Percentiles rank a stretch among this genome's conserved stretches.
Conservation (phyloP, 345 rosid species). For the Syzygium oleosum region DNA sequence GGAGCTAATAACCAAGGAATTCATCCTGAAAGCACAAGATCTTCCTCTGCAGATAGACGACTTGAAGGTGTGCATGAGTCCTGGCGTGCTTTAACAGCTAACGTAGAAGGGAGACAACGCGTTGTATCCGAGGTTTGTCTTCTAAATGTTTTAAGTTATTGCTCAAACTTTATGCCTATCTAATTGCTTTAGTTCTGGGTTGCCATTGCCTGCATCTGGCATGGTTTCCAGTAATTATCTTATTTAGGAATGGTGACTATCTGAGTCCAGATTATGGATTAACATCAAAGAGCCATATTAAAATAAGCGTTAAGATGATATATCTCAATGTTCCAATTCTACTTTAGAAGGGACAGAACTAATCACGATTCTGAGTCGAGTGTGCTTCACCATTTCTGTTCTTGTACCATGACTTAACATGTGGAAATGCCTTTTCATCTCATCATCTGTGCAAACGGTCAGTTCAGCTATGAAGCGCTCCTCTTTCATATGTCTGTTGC, state of each 20-base stretch:
- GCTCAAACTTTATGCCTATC: not conserved
- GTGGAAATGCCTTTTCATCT: not conserved
- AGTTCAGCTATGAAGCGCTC: not conserved
- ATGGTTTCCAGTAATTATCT: not conserved
- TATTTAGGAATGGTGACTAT: not conserved
- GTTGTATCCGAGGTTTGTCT: constrained; percentile 64
- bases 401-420: not conserved
- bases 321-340: not conserved
- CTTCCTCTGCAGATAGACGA: constrained; percentile 42
- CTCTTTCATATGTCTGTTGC: not conserved
- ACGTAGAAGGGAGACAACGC: constrained; percentile 50
- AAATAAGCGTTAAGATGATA: not conserved
- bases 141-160: not conserved
- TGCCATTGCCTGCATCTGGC: not conserved
- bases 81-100: constrained; percentile 2
- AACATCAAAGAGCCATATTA: not conserved
- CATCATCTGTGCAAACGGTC: not conserved
- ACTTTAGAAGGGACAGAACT: not conserved
- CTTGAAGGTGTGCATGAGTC: constrained; percentile 2
- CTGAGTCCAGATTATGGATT: not conserved
- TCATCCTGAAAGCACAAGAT: constrained; percentile 29
- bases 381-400: not conserved
- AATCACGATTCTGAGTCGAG: not conserved
- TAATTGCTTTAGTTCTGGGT: not conserved
- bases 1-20: constrained; percentile 27